phyloP scores from a whole-genome alignment of 352 stramenopile genomes.

The Blastocystis sp. region DNA sequence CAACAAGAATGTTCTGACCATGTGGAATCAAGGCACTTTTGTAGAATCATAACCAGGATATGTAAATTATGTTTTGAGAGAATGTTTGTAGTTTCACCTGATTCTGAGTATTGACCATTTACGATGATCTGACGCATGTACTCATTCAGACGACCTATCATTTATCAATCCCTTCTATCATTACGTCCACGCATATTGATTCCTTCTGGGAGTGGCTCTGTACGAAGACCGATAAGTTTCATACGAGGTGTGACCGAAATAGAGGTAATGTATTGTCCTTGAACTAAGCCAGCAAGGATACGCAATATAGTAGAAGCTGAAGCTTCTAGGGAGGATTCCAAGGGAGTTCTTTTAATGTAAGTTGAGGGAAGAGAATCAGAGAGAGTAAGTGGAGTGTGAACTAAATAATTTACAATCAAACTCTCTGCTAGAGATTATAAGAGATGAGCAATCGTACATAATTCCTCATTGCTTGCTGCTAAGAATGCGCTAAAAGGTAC shows the following conservation, averaged over 20 bases:
- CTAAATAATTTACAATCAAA: background rate
- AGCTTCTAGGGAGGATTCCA: background rate
- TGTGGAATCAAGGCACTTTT: background rate
- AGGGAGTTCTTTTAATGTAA: background rate
- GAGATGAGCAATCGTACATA: background rate
- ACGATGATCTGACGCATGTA: slow-evolving; percentile 9
- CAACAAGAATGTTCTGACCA: background rate
- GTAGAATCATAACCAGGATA: background rate
- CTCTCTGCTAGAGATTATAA: background rate
- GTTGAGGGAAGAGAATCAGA: background rate
- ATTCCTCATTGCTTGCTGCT: background rate
- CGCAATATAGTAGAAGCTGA: background rate
- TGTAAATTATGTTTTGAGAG: background rate
- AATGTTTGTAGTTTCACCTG: background rate
- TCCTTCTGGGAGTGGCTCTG: background rate
- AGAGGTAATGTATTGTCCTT: background rate
- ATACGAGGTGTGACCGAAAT: background rate
- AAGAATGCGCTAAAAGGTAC: background rate
- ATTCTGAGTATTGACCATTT: background rate
- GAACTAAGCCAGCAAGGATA: background rate
- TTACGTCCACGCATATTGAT: background rate
- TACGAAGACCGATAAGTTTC: background rate
- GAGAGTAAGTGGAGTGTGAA: background rate
- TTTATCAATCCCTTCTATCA: background rate
- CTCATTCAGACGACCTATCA: slow-evolving; percentile 32